A percentile compares a stretch with the other conserved stretches of the same genome.
Evolutionary conservation across 163 green algal genomes (phyloP).

Genomic region (Coccomyxa subellipsoidea): DNA sequence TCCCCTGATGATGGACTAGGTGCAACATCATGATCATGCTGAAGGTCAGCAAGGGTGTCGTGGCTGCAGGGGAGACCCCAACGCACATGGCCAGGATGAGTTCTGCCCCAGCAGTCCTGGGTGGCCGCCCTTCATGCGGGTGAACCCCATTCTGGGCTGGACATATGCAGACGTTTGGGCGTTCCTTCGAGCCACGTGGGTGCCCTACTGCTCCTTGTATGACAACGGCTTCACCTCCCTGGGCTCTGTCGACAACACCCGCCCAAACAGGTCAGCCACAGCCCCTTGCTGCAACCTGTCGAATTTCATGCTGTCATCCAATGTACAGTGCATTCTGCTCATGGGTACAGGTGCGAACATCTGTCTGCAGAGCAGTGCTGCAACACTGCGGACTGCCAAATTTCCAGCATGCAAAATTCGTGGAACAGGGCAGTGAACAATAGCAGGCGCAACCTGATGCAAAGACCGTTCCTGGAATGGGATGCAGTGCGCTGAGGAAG

Average conservation of each 20-base stretch:
- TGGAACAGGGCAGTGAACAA: too few species aligned
- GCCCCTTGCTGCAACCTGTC: not conserved
- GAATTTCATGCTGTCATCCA: too few species aligned
- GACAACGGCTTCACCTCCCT: slow-evolving; percentile 85
- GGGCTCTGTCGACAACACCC: slow-evolving; percentile 65
- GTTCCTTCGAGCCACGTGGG: slow-evolving; percentile 54
- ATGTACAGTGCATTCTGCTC: too few species aligned
- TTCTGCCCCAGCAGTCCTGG: slow-evolving; percentile 83
- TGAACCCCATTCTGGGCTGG: slow-evolving; percentile 97
- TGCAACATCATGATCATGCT: not conserved
- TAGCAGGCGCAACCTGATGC: too few species aligned
- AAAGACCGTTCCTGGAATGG: not conserved
- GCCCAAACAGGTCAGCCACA: slow-evolving; percentile 58
- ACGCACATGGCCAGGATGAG: slow-evolving; percentile 76
- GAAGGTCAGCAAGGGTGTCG: too few species aligned
- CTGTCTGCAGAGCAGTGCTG: too few species aligned
- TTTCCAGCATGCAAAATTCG: too few species aligned
- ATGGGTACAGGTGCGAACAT: too few species aligned
- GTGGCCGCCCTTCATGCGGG: slow-evolving; percentile 96
- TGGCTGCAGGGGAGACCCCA: slow-evolving; percentile 75
- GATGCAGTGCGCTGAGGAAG: slow-evolving; percentile 49
- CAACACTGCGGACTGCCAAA: too few species aligned
- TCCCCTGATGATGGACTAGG: too few species aligned
- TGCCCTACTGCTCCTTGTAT: slow-evolving; percentile 88
- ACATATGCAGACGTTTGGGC: slow-evolving; percentile 88